These are phyloP conservation scores for Fusarium subglutinans DNA, from an alignment of 2,329 filamentous ascomycete genomes.

Conservation along the genomic window DNA sequence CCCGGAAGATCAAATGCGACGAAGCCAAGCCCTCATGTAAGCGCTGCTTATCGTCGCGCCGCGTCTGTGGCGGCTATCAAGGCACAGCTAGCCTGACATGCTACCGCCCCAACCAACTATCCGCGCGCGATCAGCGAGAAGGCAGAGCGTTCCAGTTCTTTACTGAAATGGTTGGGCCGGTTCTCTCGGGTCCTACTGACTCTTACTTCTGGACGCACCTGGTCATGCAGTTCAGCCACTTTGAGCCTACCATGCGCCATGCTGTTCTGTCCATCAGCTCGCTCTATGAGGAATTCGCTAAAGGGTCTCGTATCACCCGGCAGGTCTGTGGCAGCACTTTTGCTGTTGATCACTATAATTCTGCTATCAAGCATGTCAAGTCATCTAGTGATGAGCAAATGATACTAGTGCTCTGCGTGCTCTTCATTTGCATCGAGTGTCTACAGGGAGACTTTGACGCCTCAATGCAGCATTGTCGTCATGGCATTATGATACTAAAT, in stretches of 20 bases:
- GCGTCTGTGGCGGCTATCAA: slow-evolving; percentile 2
- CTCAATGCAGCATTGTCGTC: slow-evolving; percentile 6
- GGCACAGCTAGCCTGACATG: not conserved
- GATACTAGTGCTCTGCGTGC: slow-evolving; percentile 17
- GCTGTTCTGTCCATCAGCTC: slow-evolving; percentile 26
- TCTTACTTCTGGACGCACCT: slow-evolving; percentile 32
- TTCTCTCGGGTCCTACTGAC: slow-evolving; percentile 14
- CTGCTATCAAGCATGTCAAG: slow-evolving; percentile 19
- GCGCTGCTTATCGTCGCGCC: not conserved
- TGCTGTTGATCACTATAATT: slow-evolving; percentile 17
- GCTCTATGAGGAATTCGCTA: slow-evolving; percentile 17
- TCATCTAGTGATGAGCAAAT: not conserved
- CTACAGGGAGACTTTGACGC: slow-evolving; percentile 17
- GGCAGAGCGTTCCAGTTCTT: slow-evolving; percentile 27
- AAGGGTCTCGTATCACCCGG: not conserved
- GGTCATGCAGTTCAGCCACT: slow-evolving; percentile 34
- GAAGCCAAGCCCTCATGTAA: not conserved
- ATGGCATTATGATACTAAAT: slow-evolving; percentile 4
- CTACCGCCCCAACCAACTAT: slow-evolving; percentile 10
- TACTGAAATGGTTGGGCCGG: slow-evolving; percentile 6
- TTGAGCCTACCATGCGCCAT: slow-evolving; percentile 16
- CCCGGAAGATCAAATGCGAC: slow-evolving; percentile 8
- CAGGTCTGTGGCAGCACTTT: slow-evolving; percentile 9
- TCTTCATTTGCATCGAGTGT: slow-evolving; percentile 26
- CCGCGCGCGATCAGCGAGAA: slow-evolving; percentile 1